phyloP scores from a whole-genome alignment of 1,139 yeast species.

The Suzukiozyma palmioleophila region DNA sequence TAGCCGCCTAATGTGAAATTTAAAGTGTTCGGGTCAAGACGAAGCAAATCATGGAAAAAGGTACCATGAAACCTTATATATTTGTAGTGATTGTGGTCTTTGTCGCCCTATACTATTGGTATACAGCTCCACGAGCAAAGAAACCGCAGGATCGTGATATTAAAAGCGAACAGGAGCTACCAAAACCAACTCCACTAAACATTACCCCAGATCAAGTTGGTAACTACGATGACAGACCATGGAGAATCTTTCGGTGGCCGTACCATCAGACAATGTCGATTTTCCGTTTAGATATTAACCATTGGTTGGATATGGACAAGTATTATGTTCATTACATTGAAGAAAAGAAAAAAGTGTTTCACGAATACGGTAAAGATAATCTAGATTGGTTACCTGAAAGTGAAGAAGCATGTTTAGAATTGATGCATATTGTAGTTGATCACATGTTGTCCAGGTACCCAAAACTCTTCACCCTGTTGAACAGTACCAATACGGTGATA shows the following conservation, averaged over 20 bases:
- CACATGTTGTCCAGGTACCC: slow-evolving; percentile 65
- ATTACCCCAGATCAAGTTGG: slow-evolving; percentile 65
- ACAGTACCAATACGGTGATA: slow-evolving; percentile 36
- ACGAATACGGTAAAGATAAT: slow-evolving; percentile 56
- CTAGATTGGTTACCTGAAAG: slow-evolving; percentile 68
- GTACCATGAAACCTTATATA: neutral
- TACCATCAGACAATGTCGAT: slow-evolving; percentile 79
- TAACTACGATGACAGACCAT: slow-evolving; percentile 67
- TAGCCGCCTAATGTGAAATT: too few relatives aligned
- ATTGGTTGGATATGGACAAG: slow-evolving; percentile 79
- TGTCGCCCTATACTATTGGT: neutral
- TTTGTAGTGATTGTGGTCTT: neutral
- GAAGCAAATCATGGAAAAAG: too few relatives aligned
- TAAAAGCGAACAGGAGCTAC: neutral
- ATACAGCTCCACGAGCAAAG: neutral
- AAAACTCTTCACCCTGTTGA: slow-evolving; percentile 50
- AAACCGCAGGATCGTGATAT: neutral
- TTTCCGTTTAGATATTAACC: slow-evolving; percentile 62
- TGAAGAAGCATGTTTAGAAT: slow-evolving; percentile 57
- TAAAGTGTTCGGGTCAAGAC: too few relatives aligned
- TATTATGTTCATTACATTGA: slow-evolving; percentile 62
- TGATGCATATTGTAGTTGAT: slow-evolving; percentile 56
- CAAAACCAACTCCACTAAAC: slow-evolving; percentile 52
- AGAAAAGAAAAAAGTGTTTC: slow-evolving; percentile 57
- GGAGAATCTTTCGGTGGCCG: slow-evolving; percentile 82